These are phyloP conservation scores for Psilocybe mexicana DNA, from an alignment of 1,284 basidiomycete species.

Conservation along the genomic window DNA sequence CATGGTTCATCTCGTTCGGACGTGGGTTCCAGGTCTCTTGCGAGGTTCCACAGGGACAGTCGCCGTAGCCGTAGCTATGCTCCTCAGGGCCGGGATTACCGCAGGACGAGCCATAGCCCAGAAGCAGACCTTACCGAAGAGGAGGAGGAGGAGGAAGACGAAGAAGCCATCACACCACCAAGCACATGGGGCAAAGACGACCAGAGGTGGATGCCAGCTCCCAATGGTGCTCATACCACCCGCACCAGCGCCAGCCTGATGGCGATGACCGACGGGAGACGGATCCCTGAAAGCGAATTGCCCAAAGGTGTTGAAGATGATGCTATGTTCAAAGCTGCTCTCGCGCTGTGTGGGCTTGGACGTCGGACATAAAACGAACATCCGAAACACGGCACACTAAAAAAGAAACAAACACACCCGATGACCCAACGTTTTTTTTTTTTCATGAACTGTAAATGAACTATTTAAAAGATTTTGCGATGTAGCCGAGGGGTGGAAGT, in stretches of 20 bases:
- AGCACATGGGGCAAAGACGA: constrained; percentile 38
- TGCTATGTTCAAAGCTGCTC: constrained; percentile 65
- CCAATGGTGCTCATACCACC: constrained; percentile 11
- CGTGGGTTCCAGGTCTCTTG: constrained; percentile 33
- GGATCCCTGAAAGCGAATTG: constrained; percentile 14
- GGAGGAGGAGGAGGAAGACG: constrained; percentile 39
- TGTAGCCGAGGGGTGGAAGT: neutral
- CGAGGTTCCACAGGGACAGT: constrained; percentile 17
- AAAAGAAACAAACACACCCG: too few species aligned
- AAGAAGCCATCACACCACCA: constrained; percentile 41
- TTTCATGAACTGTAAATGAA: constrained; percentile 1
- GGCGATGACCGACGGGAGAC: constrained; percentile 10
- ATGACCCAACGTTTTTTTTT: neutral
- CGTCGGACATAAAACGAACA: constrained; percentile 12
- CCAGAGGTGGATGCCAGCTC: constrained; percentile 30
- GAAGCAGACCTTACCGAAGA: constrained; percentile 31
- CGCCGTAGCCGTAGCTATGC: neutral
- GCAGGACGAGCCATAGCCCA: constrained; percentile 1
- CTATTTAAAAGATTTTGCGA: neutral
- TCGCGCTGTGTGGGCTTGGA: constrained; percentile 61
- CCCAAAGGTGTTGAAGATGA: constrained; percentile 43
- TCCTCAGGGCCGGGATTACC: neutral
- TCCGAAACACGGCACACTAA: too few species aligned
- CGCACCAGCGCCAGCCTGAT: neutral
- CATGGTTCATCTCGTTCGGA: neutral